Evolutionary conservation across 257 asterid species (phyloP), one percentile per base, ranked within the genome.

Genomic region (Leptodermis oblonga): DNA sequence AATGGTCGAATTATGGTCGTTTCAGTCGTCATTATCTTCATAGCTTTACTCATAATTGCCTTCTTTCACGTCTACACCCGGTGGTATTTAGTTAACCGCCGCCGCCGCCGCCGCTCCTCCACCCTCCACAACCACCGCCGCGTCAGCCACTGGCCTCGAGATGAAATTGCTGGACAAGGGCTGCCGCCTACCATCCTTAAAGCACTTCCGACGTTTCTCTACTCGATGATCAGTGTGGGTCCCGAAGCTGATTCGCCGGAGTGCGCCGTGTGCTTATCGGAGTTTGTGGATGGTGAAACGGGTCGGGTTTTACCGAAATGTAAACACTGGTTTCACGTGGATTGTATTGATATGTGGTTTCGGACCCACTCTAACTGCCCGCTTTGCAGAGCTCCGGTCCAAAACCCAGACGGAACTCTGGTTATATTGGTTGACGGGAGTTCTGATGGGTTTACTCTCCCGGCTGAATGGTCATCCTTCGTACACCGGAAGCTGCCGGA

Each of bases 291-390:
- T 10, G 69, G 54, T 12, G 86, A 82, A n/a, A 30, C 41, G 23
- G 76, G 77, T 2, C 83, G 85, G 54, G 71, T 78, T 70, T 62
- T 84, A 63, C 89, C 87, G 23, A 72, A 73, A 22, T 84, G 89
- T 43, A 56, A 43, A 48, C 89, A 84, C 53, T 58, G 76, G 42
- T 82, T 84, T 61, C 89, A 84, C 25, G 45, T 72, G 7, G 76
- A 76, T 0, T 84, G 89, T 62, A 82, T 84, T 36, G 84, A 82
- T 33, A 75, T 73, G 82, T 84, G 89, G 89, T 77, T 84, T 68
- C 69, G 49, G 42, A 74, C 74, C 14, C 85, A 82, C 65, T 70
- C 82, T 58, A 84, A 75, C 22, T 84, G 89, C 73, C 89, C 89
- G n/a, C 78, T 84, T 6, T 84, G 88, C 69, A 81, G 86, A 55